Conservation (phyloP, 2,329 filamentous ascomycete genomes). For the Coleophoma eucalyptorum region DNA sequence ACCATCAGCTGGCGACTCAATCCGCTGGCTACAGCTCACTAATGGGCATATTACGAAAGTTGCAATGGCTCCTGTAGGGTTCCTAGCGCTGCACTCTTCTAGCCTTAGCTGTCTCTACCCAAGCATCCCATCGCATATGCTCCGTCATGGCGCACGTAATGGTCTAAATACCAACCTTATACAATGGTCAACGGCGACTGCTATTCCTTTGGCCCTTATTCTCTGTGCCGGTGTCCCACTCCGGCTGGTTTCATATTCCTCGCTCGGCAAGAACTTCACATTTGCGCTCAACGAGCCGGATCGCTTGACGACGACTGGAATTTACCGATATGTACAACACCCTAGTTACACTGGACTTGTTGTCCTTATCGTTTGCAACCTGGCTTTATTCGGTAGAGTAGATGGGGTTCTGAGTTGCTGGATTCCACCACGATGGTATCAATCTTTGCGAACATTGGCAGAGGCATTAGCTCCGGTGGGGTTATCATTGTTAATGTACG, state of each 20-base stretch:
- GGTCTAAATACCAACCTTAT: slow-evolving; percentile 12
- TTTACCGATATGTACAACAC: slow-evolving; percentile 75
- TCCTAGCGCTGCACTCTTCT: background rate
- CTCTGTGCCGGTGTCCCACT: slow-evolving; percentile 26
- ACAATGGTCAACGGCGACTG: slow-evolving; percentile 19
- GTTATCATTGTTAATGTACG: slow-evolving; percentile 15
- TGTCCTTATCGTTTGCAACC: slow-evolving; percentile 28
- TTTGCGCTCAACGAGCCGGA: slow-evolving; percentile 51
- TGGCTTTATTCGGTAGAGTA: slow-evolving; percentile 29
- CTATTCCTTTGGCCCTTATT: slow-evolving; percentile 15
- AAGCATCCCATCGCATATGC: background rate
- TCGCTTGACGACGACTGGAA: slow-evolving; percentile 70
- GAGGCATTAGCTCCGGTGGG: background rate
- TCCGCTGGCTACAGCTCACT: background rate
- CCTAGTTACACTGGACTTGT: slow-evolving; percentile 65
- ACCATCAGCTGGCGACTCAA: background rate
- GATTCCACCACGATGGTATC: slow-evolving; percentile 23
- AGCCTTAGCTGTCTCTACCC: background rate
- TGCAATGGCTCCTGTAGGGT: background rate
- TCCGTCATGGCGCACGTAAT: background rate
- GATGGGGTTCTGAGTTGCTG: slow-evolving; percentile 38
- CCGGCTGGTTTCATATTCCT: slow-evolving; percentile 34
- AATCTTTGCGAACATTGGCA: background rate
- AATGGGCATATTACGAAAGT: background rate
- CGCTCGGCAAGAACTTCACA: slow-evolving; percentile 48